Percentiles rank a stretch among this genome's conserved stretches.
Conservation (phyloP, 2,329 filamentous ascomycete genomes). For the Hysterium pulicare region DNA sequence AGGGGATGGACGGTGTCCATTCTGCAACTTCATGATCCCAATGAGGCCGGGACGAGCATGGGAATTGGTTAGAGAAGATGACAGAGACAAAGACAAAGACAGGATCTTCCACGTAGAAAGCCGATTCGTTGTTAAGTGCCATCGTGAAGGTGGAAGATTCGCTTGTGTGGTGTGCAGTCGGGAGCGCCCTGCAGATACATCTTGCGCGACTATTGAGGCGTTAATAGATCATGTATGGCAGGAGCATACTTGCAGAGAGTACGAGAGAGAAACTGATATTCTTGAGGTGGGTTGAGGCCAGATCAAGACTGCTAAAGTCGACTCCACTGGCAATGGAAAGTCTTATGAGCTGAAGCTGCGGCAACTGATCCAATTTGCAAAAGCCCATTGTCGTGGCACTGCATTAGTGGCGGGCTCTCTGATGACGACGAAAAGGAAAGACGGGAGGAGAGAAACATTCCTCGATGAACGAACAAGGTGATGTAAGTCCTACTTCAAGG, state of each 20-base stretch:
- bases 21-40: slow-evolving; percentile 20
- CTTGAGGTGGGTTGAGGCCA: slow-evolving; percentile 11
- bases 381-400: no score
- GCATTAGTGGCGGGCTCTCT: no score
- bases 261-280: slow-evolving; percentile 26
- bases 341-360: no score
- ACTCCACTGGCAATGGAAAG: no score
- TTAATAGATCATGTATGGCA: slow-evolving; percentile 34
- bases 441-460: not conserved
- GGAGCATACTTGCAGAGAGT: slow-evolving; percentile 25
- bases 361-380: no score
- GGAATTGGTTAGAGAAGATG: slow-evolving; percentile 24
- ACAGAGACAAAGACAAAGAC: slow-evolving; percentile 5
- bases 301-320: no score
- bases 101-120: slow-evolving; percentile 21
- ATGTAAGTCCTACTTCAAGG: no score
- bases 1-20: slow-evolving; percentile 26
- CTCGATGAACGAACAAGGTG: not conserved
- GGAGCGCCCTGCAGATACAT: slow-evolving; percentile 24
- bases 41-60: slow-evolving; percentile 24
- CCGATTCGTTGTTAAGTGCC: slow-evolving; percentile 31
- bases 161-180: slow-evolving; percentile 29
- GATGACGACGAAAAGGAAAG: not conserved
- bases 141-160: slow-evolving; percentile 25
- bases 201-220: slow-evolving; percentile 19